Conservation (phyloP, 2,329 filamentous ascomycete species). For the Ophiostoma triangulosporum region DNA sequence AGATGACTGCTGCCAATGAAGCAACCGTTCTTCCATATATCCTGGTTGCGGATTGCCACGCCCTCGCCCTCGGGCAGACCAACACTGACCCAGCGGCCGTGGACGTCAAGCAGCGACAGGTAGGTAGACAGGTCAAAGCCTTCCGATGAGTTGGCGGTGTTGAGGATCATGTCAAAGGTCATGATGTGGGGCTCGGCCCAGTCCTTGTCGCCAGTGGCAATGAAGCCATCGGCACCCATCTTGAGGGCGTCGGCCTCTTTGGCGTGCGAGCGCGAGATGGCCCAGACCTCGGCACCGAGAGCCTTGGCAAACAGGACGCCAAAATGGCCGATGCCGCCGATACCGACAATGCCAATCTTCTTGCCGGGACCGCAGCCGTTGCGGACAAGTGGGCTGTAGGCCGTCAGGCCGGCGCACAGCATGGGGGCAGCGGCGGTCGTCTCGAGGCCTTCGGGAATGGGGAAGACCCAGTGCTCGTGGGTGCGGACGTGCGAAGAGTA, state of each 20-base stretch:
- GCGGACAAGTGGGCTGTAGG: slow-evolving; percentile 63
- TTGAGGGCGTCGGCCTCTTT: slow-evolving; percentile 46
- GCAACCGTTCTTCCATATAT: slow-evolving; percentile 61
- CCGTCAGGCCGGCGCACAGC: slow-evolving; percentile 75
- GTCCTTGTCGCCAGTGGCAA: slow-evolving; percentile 42
- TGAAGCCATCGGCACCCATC: slow-evolving; percentile 48
- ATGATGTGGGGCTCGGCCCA: slow-evolving; percentile 44
- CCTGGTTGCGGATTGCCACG: slow-evolving; percentile 57
- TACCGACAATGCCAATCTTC: slow-evolving; percentile 62
- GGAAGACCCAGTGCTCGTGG: slow-evolving; percentile 66
- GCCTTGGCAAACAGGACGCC: slow-evolving; percentile 57
- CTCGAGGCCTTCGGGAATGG: slow-evolving; percentile 60
- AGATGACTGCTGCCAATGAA: slow-evolving; percentile 59
- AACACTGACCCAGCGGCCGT: slow-evolving; percentile 67
- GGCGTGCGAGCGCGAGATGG: slow-evolving; percentile 44
- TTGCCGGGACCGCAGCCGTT: slow-evolving; percentile 65
- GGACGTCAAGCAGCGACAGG: slow-evolving; percentile 66
- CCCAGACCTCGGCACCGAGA: slow-evolving; percentile 48
- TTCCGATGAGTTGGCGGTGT: slow-evolving; percentile 56
- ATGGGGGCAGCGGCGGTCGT: slow-evolving; percentile 57
- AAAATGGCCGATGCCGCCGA: slow-evolving; percentile 61
- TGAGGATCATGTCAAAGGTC: slow-evolving; percentile 65
- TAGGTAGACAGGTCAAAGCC: slow-evolving; percentile 58
- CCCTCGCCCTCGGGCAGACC: slow-evolving; percentile 67
- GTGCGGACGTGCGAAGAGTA: slow-evolving; percentile 25